Base-by-base conservation (phyloP, 2,329 filamentous ascomycete genomes). In the Ophiosphaerella narmari region DNA sequence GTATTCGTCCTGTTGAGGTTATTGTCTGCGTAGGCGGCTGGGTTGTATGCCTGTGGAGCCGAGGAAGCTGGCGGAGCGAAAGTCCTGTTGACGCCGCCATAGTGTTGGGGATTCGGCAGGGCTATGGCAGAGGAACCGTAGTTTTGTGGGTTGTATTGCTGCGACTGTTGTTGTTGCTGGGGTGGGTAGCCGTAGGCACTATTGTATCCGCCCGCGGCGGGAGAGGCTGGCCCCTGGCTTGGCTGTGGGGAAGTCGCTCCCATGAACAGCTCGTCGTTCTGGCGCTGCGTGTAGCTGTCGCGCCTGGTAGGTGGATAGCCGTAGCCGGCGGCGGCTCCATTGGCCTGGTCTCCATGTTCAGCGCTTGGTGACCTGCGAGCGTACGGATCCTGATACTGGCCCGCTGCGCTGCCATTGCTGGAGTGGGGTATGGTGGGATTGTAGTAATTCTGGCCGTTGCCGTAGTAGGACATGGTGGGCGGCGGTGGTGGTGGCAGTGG, bases 281-380 rank as follows among this genome's bases (percentile, higher is more conserved):
- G 69, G 65, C 70, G 74, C 60, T 46, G 63, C 56, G 61, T 64
- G 54, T 59, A 69, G 68, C 62, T 75, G 60, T 56, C 68, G 57
- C 66, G 67, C 26, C 68, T 57, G 57, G 73, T 73, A 18, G 69
- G 66, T 14, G 64, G 60, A 46, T 75, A 75, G 34, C 68, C 70
- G 49, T 74, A 70, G 48, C 64, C 65, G 13, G 64, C 60, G 37
- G 75, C 73, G 49, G 76, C 64, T 21, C 63, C 75, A 47, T 85
- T 83, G 41, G 77, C 74, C 70, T 93, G 89, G 71, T 94, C 90
- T 57, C 87, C 89, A 59, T 81, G 84, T 71, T 91, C 86, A 77
- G 90, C 91, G 77, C 88, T 93, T 41, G 84, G 82, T 57, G 84
- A 82, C 59, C 88, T 80, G 52, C 75, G 75, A 55, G 78, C 58